A percentile compares a stretch with the other conserved stretches of the same genome.
These are phyloP conservation scores for Sarocladiaceae sp. DNA, from an alignment of 2,329 filamentous ascomycete species.

Conservation along the genomic window DNA sequence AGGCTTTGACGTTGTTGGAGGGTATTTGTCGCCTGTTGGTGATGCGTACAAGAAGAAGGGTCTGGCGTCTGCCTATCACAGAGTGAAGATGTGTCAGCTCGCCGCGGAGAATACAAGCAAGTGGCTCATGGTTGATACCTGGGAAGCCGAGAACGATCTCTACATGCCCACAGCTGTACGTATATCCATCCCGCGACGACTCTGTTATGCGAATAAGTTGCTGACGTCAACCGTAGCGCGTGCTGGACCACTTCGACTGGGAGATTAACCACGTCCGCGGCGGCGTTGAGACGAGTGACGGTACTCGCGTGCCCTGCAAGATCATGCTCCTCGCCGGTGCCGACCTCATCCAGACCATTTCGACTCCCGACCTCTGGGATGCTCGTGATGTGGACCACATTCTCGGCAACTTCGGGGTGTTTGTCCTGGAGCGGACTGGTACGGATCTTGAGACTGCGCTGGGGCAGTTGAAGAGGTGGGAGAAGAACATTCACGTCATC, in stretches of 20 bases:
- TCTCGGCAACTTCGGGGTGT: slow-evolving; percentile 74
- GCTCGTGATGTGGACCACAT: slow-evolving; percentile 84
- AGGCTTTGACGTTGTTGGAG: slow-evolving; percentile 77
- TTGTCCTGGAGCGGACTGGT: slow-evolving; percentile 82
- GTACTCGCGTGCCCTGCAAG: slow-evolving; percentile 60
- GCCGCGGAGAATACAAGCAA: slow-evolving; percentile 72
- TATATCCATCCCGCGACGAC: not conserved
- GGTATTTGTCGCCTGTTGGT: slow-evolving; percentile 33
- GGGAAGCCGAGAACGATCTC: slow-evolving; percentile 76
- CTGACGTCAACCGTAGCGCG: slow-evolving; percentile 37
- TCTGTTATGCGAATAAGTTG: not conserved
- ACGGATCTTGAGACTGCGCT: slow-evolving; percentile 87
- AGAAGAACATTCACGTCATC: slow-evolving; percentile 83
- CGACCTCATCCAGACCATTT: slow-evolving; percentile 72
- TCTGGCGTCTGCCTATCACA: slow-evolving; percentile 31
- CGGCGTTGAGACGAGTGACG: slow-evolving; percentile 66
- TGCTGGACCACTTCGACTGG: slow-evolving; percentile 85
- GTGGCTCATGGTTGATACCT: slow-evolving; percentile 78
- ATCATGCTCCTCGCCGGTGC: slow-evolving; percentile 81
- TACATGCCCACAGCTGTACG: slow-evolving; percentile 75
- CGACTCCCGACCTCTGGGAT: slow-evolving; percentile 73
- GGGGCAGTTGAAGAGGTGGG: slow-evolving; percentile 74
- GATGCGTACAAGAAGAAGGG: slow-evolving; percentile 34
- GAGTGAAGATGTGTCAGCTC: slow-evolving; percentile 74
- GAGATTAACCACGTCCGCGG: slow-evolving; percentile 79